Evolutionary conservation across 2,329 filamentous ascomycete genomes (phyloP), one percentile per base, ranked within the genome.

Genomic region (Fusarium oligoseptatum): DNA sequence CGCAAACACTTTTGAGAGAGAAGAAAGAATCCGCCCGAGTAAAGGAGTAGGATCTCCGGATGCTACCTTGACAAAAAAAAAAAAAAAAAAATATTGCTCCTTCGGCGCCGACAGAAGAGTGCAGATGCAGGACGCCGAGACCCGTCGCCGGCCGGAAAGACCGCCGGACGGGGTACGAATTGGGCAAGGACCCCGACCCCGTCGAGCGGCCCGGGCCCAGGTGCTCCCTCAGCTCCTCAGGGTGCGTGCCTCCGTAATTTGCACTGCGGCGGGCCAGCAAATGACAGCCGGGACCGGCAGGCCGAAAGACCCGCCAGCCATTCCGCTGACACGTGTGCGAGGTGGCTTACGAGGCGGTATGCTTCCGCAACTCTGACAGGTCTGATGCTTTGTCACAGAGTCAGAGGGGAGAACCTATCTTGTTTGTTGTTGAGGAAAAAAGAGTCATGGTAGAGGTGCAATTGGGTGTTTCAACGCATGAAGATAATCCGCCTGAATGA

Each of bases 101-200:
- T 48, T 36, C 45, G 60, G 60, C 32, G 34, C 39, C 60, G 60
- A 39, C 9, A 14, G 55, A 41, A 3, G 50, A 41, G 36, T 20
- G 41, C 20, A 41, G n/a, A 58, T 37, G 32, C 34, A 20, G 39
- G 56, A 57, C 32, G 61, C 72, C 72, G 72, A 74, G 57, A 48
- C 64, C 62, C 62, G 65, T 60, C 60, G 48, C 68, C 60, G 58
- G 39, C 58, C 68, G 60, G 57, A 66, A 22, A 56, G 64, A 52
- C 60, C 69, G 58, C 32, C 48, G 24, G 52, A 36, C 48, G 71
- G 68, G 39, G 52, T 39, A 64, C 57, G 27, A 39, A 74, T 75
- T 73, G 66, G 45, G 73, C 67, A 68, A 68, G 67, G 64, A 72
- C 67, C 52, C 63, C 71, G 73, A 69, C 73, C 52, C 73, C 68